Conservation (phyloP, 1,284 basidiomycete genomes). For the Albatrellus sp. region DNA sequence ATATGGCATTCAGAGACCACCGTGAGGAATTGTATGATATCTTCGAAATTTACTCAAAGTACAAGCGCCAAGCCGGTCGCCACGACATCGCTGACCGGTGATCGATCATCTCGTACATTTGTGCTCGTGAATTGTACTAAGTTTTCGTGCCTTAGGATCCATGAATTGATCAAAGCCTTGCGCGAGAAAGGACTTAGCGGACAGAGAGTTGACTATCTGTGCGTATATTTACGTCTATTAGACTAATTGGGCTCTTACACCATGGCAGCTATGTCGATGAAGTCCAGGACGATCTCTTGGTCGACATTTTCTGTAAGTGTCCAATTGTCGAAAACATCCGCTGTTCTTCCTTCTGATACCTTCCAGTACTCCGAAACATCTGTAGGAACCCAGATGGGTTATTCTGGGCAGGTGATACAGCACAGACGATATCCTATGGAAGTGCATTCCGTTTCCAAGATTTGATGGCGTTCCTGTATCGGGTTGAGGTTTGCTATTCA, state of each 20-base stretch:
- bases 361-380: conserved; percentile 44
- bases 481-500: conserved; percentile 34
- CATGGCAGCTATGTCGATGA: conserved; percentile 62
- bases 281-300: conserved; percentile 58
- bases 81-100: conserved; percentile 52
- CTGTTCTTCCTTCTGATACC: neutral
- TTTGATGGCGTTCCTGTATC: conserved; percentile 51
- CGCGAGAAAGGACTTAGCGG: conserved; percentile 18
- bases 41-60: conserved; percentile 40
- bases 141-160: conserved; percentile 29
- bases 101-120: conserved; percentile 1
- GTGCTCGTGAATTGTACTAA: neutral
- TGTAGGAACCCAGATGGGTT: conserved; percentile 54
- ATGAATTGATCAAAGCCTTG: conserved; percentile 28
- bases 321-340: neutral
- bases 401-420: conserved; percentile 74
- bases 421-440: conserved; percentile 65
- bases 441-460: conserved; percentile 65
- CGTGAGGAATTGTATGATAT: conserved; percentile 39
- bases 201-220: neutral
- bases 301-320: conserved; percentile 46
- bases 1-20: conserved; percentile 40
- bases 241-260: neutral
- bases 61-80: conserved; percentile 21
- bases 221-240: neutral